These are phyloP conservation scores for Talaromyces sp. DNA, from an alignment of 2,329 filamentous ascomycete species.

Conservation along the genomic window DNA sequence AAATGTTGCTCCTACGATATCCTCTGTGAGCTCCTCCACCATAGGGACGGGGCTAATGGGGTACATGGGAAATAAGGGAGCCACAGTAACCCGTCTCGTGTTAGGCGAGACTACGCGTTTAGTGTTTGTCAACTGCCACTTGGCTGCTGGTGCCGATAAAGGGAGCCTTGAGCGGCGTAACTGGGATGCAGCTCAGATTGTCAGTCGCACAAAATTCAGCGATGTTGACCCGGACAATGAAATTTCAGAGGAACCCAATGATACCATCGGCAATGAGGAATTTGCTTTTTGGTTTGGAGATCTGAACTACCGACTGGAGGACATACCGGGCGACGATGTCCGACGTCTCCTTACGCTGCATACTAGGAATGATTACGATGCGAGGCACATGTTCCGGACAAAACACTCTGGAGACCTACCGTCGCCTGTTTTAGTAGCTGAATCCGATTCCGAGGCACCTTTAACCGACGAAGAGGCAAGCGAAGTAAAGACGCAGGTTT, in stretches of 20 bases:
- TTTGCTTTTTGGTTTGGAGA: conserved; percentile 96
- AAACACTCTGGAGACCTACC: conserved; percentile 21
- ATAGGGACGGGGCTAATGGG: conserved; percentile 88
- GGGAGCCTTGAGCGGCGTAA: conserved; percentile 74
- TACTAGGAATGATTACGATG: conserved; percentile 69
- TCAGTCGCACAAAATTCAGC: conserved; percentile 70
- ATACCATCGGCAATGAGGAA: conserved; percentile 80
- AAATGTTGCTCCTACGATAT: conserved; percentile 66
- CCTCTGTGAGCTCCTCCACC: conserved; percentile 72
- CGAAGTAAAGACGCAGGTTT: conserved; percentile 1
- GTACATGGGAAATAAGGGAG: conserved; percentile 95
- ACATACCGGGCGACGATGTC: conserved; percentile 85
- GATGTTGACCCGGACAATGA: conserved; percentile 63
- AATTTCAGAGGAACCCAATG: conserved; percentile 49
- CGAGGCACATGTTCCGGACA: conserved; percentile 37
- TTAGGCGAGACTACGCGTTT: conserved; percentile 85
- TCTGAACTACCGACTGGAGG: conserved; percentile 87
- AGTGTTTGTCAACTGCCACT: conserved; percentile 85
- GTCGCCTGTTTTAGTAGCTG: conserved; percentile 10
- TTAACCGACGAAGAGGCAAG: conserved; percentile 11
- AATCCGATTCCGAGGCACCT: conserved; percentile 3
- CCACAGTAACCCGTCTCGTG: conserved; percentile 72
- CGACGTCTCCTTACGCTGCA: conserved; percentile 77
- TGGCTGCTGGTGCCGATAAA: conserved; percentile 80
- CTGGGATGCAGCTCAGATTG: conserved; percentile 81